These are phyloP conservation scores for Fusarium sp. DNA, from an alignment of 2,329 filamentous ascomycete species.

Conservation along the genomic window DNA sequence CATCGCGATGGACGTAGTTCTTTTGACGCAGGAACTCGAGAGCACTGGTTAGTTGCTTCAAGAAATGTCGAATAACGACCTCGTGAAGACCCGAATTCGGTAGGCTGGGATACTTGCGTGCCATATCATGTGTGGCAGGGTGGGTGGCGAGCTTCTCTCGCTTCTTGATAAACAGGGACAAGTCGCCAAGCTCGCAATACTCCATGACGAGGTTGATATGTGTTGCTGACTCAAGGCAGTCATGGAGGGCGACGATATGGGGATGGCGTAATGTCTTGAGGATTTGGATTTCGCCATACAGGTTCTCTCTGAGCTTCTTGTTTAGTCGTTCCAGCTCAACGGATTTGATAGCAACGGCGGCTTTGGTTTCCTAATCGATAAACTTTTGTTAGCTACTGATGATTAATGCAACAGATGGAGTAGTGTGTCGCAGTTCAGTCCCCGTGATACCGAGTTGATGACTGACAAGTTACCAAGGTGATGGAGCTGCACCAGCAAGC, in stretches of 20 bases:
- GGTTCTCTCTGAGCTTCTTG: constrained; percentile 95
- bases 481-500: constrained; percentile 18
- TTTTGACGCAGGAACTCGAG: constrained; percentile 86
- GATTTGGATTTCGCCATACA: constrained; percentile 95
- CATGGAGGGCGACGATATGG: constrained; percentile 95
- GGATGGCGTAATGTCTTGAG: constrained; percentile 94
- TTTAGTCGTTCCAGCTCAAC: constrained; percentile 92
- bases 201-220: constrained; percentile 99
- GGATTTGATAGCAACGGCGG: constrained; percentile 94
- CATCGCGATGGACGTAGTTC: constrained; percentile 94
- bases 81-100: constrained; percentile 90
- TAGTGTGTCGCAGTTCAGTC: neutral
- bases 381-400: constrained; percentile 12
- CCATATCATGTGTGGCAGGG: constrained; percentile 88
- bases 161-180: constrained; percentile 97
- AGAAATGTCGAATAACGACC: constrained; percentile 94
- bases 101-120: constrained; percentile 90
- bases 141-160: constrained; percentile 83
- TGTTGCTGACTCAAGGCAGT: constrained; percentile 86
- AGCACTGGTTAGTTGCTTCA: constrained; percentile 94
- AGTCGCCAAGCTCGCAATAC: constrained; percentile 94
- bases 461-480: constrained; percentile 3
- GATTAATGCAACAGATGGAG: neutral
- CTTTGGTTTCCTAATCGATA: constrained; percentile 74
- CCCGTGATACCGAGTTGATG: constrained; percentile 7